phyloP scores from a whole-genome alignment of 2,329 filamentous ascomycete genomes.

The Pseudopithomyces chartarum region DNA sequence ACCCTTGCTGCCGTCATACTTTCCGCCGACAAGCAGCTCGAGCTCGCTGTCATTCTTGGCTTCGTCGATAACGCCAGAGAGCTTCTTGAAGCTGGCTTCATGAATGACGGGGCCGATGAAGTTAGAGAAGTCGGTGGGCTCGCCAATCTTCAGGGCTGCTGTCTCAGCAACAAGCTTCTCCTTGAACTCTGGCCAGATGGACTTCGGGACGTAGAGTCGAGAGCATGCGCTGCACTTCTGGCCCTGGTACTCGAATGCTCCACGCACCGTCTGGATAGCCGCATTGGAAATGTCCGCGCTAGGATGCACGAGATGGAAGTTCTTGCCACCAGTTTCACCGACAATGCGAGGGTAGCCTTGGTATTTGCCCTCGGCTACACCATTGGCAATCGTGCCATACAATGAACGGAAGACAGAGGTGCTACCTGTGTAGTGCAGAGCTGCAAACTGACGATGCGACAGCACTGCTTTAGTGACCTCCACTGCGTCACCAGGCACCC shows the following conservation, averaged over 20 bases:
- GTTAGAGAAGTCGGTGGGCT: slow-evolving; percentile 72
- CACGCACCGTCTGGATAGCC: slow-evolving; percentile 79
- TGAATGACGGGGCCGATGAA: slow-evolving; percentile 78
- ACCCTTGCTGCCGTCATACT: slow-evolving; percentile 76
- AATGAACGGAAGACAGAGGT: slow-evolving; percentile 88
- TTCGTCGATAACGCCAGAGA: slow-evolving; percentile 75
- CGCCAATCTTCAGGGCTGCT: slow-evolving; percentile 71
- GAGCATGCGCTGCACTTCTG: slow-evolving; percentile 91
- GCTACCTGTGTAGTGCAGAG: slow-evolving; percentile 94
- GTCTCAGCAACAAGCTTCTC: slow-evolving; percentile 70
- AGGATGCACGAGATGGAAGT: slow-evolving; percentile 83
- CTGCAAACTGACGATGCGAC: slow-evolving; percentile 78
- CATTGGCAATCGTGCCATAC: slow-evolving; percentile 82
- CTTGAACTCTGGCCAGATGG: slow-evolving; percentile 74
- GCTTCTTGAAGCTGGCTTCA: slow-evolving; percentile 76
- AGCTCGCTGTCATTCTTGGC: slow-evolving; percentile 78
- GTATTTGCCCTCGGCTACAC: slow-evolving; percentile 82
- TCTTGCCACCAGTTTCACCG: slow-evolving; percentile 91
- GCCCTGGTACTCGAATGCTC: slow-evolving; percentile 88
- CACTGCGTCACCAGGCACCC: slow-evolving; percentile 85
- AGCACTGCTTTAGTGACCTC: slow-evolving; percentile 81
- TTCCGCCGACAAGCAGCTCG: slow-evolving; percentile 74
- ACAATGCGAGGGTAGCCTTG: slow-evolving; percentile 85
- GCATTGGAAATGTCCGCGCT: slow-evolving; percentile 80
- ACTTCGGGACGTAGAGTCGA: slow-evolving; percentile 76